Base-by-base conservation (phyloP, 169 alveolate species). In the Cryptosporidium viatorum region DNA sequence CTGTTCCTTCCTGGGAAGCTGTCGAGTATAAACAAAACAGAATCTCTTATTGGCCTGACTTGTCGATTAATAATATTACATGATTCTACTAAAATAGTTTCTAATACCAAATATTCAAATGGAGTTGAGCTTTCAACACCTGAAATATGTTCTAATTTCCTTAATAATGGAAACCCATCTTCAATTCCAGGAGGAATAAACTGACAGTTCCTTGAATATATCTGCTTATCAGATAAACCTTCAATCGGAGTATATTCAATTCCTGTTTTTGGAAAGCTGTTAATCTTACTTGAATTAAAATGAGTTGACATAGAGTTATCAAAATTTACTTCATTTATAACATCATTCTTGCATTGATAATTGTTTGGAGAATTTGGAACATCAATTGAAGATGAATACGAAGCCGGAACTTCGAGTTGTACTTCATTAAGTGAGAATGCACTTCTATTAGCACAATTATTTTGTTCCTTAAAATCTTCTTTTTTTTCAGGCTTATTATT, bases 1-100 rank as follows among this genome's bases (percentile, higher is more conserved):
- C 89, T 67, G 16, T 80, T 80, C 62, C 89, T 80, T 62, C 89
- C 75, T 9, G 73, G 89, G 31, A 80, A 80, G 45, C 89, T 80
- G 21, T 80, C 89, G 10, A 80, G 75, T 62, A 80, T 80, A 62
- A 62, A 80, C 29, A 80, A 48, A 1, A 80, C 89, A 0, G 89
- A 80, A 29, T 80, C 89, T 52, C 89, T 80, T 23, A 80, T 80
- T 9, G 89, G 89, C 18, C 89, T 59, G 18, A 80, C 89, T 62
- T 80, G 89, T 29, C 89, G 59, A 31, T 80, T 80, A 16, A 80
- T 80, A 12, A 80, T 80, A 65, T 80, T 80, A 12, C 89, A 80
- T 41, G 89, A 80, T 41, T 80, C 89, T 16, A 80, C 89, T 33
- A 80, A 10, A 35, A 80, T 80, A 45, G 89, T 80, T 80, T 80